Evolutionary conservation across 768 basidiomycete genomes (phyloP).

Genomic region (Lactarius hengduanensis): DNA sequence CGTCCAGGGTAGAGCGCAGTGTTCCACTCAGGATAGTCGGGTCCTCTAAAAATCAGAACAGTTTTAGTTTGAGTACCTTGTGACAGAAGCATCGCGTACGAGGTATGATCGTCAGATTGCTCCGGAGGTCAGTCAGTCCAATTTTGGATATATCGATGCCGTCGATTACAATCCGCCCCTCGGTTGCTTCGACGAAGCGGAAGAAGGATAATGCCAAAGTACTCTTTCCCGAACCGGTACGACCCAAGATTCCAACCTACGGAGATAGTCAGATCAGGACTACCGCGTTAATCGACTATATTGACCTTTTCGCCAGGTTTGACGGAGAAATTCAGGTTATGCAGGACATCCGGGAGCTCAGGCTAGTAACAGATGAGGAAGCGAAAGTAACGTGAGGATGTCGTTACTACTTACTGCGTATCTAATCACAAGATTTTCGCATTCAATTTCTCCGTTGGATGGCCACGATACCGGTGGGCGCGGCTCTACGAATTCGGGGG

Average conservation of each 20-base stretch:
- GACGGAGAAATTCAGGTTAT: slow-evolving; percentile 72
- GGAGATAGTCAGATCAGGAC: slow-evolving; percentile 11
- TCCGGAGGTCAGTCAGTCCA: slow-evolving; percentile 79
- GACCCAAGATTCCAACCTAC: slow-evolving; percentile 68
- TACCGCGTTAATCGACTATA: not conserved
- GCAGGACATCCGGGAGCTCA: slow-evolving; percentile 83
- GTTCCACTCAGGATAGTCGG: slow-evolving; percentile 86
- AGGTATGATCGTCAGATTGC: slow-evolving; percentile 72
- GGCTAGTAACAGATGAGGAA: slow-evolving; percentile 47
- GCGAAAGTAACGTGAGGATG: slow-evolving; percentile 6
- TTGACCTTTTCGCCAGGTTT: slow-evolving; percentile 72
- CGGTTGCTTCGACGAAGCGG: slow-evolving; percentile 83
- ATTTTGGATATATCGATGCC: slow-evolving; percentile 76
- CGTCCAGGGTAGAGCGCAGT: slow-evolving; percentile 75
- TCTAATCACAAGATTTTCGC: slow-evolving; percentile 72
- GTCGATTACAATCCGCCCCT: slow-evolving; percentile 74
- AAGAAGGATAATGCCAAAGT: slow-evolving; percentile 84
- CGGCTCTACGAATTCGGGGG: slow-evolving; percentile 82
- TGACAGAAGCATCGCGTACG: slow-evolving; percentile 43
- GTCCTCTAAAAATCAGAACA: slow-evolving; percentile 56
- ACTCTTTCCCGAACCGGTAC: slow-evolving; percentile 71
- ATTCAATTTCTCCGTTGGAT: slow-evolving; percentile 60
- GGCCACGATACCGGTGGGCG: slow-evolving; percentile 85
- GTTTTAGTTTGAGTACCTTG: not conserved
- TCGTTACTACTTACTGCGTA: slow-evolving; percentile 59